A percentile compares a stretch with the other conserved stretches of the same genome.
Conservation (phyloP, 2,329 filamentous ascomycete genomes). For the Phialocephala subalpina region DNA sequence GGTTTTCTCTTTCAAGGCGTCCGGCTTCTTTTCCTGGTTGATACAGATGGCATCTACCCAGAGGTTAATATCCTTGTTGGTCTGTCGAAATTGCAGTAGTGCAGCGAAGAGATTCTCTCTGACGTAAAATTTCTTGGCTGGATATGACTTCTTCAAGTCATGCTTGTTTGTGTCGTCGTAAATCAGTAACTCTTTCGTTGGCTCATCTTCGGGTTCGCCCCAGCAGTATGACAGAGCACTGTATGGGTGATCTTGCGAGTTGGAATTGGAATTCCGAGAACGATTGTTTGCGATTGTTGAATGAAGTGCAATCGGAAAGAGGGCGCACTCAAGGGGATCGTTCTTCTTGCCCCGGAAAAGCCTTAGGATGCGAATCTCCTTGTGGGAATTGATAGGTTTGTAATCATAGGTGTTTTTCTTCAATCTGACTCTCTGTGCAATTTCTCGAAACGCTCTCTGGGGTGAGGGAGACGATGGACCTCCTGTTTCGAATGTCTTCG, state of each 20-base stretch:
- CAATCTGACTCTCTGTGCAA: no score
- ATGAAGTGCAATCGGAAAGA: not conserved
- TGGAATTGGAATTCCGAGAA: not conserved
- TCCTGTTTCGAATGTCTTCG: no score
- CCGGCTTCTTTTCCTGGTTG: slow-evolving; percentile 16
- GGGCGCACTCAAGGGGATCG: not conserved
- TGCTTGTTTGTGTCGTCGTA: not conserved
- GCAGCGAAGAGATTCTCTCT: not conserved
- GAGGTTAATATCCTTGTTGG: not conserved
- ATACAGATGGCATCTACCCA: slow-evolving; percentile 33
- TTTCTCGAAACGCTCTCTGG: no score
- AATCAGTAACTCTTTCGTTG: not conserved
- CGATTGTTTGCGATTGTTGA: not conserved
- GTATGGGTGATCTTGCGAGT: not conserved
- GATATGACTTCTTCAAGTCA: not conserved
- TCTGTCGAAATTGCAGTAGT: not conserved
- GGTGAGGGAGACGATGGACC: no score
- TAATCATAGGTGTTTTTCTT: no score
- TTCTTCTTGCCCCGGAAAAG: no score
- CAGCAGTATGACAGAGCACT: slow-evolving; percentile 1
- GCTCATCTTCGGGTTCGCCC: not conserved
- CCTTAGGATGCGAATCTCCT: no score
- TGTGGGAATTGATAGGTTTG: no score
- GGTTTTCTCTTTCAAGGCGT: slow-evolving; percentile 7
- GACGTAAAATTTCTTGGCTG: not conserved